phyloP scores from a whole-genome alignment of 352 stramenopile species.

The Globisporangium acanthophoron region DNA sequence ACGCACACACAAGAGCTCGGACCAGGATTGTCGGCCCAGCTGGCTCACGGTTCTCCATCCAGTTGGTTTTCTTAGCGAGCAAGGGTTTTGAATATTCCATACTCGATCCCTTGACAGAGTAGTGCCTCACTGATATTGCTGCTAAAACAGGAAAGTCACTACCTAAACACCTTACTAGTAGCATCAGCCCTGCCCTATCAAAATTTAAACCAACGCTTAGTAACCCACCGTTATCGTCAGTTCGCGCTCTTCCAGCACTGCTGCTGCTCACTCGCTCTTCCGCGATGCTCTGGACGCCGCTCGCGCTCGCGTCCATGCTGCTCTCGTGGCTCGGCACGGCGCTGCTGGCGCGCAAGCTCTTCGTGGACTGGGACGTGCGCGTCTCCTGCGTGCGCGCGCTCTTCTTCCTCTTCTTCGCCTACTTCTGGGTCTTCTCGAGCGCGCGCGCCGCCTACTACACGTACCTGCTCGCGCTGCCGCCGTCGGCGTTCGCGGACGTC shows the following conservation, averaged over 20 bases:
- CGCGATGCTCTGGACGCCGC: constrained; percentile 27
- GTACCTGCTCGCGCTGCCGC: constrained; percentile 26
- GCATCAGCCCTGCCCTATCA: too few species aligned
- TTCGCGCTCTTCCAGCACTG: not conserved
- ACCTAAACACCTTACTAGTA: too few species aligned
- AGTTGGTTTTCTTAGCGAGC: too few species aligned
- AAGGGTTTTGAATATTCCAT: too few species aligned
- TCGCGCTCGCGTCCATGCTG: constrained; percentile 14
- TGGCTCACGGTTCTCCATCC: too few species aligned
- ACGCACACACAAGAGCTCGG: too few species aligned
- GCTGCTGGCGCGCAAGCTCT: constrained; percentile 24
- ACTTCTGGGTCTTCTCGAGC: constrained; percentile 24
- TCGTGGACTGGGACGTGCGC: constrained; percentile 28
- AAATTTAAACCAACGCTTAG: too few species aligned
- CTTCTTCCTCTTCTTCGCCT: constrained; percentile 36
- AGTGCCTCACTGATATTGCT: too few species aligned
- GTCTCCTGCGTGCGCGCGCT: constrained; percentile 29
- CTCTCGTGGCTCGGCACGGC: constrained; percentile 17
- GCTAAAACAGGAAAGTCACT: too few species aligned
- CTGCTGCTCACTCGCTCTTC: not conserved
- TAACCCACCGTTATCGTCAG: too few species aligned
- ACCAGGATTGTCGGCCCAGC: too few species aligned
- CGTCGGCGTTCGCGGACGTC: constrained; percentile 24
- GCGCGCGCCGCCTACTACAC: constrained; percentile 14
- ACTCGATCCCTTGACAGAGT: too few species aligned